These are phyloP conservation scores for Biscutella auriculata DNA, from an alignment of 441 rosid genomes.

Conservation along the genomic window DNA sequence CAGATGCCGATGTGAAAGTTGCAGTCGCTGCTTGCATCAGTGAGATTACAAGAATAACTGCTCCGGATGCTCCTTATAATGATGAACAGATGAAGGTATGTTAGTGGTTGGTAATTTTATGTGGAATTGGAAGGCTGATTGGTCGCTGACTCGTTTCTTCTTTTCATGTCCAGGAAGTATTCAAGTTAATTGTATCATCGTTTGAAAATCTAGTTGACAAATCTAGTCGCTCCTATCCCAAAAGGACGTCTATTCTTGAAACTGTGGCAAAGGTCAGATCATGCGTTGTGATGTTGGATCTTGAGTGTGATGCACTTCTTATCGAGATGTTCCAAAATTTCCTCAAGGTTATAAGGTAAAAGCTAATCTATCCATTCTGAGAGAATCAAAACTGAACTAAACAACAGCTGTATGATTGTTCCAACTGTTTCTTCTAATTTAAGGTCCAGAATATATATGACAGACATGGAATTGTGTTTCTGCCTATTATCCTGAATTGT, in stretches of 20 bases:
- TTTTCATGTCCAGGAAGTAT: conserved; percentile 38
- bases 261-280: conserved; percentile 95
- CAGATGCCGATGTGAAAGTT: conserved; percentile 67
- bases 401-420: no score
- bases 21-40: conserved; percentile 93
- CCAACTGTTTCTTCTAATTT: not conserved
- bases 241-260: conserved; percentile 76
- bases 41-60: conserved; percentile 96
- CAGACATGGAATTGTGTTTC: not conserved
- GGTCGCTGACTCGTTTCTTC: not conserved
- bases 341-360: conserved; percentile 72
- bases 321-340: conserved; percentile 85
- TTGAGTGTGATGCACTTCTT: conserved; percentile 81
- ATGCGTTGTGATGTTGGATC: conserved; percentile 97
- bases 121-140: not conserved
- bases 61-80: conserved; percentile 95
- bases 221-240: conserved; percentile 57
- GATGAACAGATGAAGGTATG: conserved; percentile 89
- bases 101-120: not conserved
- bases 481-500: not conserved
- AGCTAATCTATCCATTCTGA: not conserved
- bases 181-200: conserved; percentile 49
- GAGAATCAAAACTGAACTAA: not conserved
- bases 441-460: not conserved
- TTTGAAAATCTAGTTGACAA: conserved; percentile 64